phyloP scores from a whole-genome alignment of 2,329 filamentous ascomycete genomes.

The Penicillium crustosum region DNA sequence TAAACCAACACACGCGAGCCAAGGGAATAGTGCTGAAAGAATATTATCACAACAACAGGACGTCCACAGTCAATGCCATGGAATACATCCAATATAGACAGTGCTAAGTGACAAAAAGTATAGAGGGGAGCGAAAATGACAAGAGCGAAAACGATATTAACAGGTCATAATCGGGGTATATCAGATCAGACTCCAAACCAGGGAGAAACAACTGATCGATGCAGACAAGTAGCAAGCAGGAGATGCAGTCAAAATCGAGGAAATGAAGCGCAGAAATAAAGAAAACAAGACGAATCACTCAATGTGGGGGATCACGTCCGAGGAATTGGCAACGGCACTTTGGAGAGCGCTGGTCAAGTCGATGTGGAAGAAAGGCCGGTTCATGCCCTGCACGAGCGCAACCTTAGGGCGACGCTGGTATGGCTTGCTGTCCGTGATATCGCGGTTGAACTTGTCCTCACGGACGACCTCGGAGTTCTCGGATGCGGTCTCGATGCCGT shows the following conservation, averaged over 20 bases:
- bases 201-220: slow-evolving; percentile 19
- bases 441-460: slow-evolving; percentile 46
- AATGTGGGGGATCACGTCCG: slow-evolving; percentile 37
- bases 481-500: slow-evolving; percentile 30
- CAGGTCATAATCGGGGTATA: slow-evolving; percentile 24
- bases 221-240: slow-evolving; percentile 9
- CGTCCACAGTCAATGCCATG: neutral
- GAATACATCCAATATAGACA: slow-evolving; percentile 2
- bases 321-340: slow-evolving; percentile 77
- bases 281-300: neutral
- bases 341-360: slow-evolving; percentile 88
- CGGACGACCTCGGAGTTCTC: slow-evolving; percentile 30
- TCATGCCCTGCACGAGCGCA: slow-evolving; percentile 78
- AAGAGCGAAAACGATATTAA: slow-evolving; percentile 14
- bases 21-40: slow-evolving; percentile 3
- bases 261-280: neutral
- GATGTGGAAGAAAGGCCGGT: slow-evolving; percentile 89
- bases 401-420: slow-evolving; percentile 43
- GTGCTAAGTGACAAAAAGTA: slow-evolving; percentile 4
- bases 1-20: slow-evolving; percentile 5
- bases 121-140: neutral
- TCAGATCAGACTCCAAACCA: slow-evolving; percentile 24
- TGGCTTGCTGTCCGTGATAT: slow-evolving; percentile 50
- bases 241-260: slow-evolving; percentile 1
- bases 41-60: neutral